Evolutionary conservation across 306 rosid species (phyloP).

Genomic region (Mimosa bimucronata): DNA sequence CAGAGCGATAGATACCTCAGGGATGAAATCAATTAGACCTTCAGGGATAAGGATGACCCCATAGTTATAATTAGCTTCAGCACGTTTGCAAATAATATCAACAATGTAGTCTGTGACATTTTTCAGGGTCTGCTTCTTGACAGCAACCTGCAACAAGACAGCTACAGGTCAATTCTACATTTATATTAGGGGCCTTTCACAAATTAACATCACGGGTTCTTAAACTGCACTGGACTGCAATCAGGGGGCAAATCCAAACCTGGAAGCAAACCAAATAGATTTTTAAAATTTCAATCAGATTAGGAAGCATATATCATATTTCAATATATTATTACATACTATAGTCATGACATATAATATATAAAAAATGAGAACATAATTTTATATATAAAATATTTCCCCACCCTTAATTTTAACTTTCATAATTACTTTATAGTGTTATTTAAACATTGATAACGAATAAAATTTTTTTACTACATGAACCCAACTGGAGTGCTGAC

Average conservation of each 20-base stretch:
- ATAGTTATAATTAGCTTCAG: slow-evolving; percentile 82
- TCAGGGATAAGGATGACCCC: slow-evolving; percentile 98
- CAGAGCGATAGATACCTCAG: slow-evolving; percentile 68
- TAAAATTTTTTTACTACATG: background rate
- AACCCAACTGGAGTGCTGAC: background rate
- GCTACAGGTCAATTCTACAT: slow-evolving; percentile 31
- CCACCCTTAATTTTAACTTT: background rate
- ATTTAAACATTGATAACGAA: background rate
- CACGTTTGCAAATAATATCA: slow-evolving; percentile 75
- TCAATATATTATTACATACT: too few relatives aligned
- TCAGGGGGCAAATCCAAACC: too few relatives aligned
- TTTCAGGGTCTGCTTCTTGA: slow-evolving; percentile 86
- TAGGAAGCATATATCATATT: too few relatives aligned
- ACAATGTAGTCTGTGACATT: slow-evolving; percentile 93
- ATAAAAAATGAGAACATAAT: background rate
- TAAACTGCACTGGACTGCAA: background rate
- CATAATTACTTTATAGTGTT: background rate
- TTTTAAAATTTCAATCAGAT: too few relatives aligned
- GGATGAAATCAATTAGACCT: slow-evolving; percentile 98
- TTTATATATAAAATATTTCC: background rate
- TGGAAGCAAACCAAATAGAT: too few relatives aligned
- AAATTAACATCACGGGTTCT: background rate
- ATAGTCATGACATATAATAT: background rate
- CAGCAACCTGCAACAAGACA: slow-evolving; percentile 79
- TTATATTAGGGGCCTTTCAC: background rate